Conservation (phyloP, 768 basidiomycete species). For the Tephrocybe sp. region DNA sequence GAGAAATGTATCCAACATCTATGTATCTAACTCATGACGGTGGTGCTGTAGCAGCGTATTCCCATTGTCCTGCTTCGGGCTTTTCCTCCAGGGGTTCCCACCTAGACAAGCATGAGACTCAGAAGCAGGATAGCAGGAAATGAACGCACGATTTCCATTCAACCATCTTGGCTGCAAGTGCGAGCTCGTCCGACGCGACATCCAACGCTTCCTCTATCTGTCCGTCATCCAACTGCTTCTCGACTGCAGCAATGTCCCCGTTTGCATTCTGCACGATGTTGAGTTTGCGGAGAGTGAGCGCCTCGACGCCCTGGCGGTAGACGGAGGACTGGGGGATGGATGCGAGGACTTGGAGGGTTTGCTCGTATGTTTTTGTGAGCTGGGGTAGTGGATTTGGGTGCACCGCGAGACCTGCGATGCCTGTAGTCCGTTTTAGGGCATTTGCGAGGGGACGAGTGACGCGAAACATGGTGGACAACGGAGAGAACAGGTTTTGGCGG, state of each 20-base stretch:
- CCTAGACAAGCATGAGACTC: constrained; percentile 37
- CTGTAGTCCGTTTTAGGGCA: constrained; percentile 77
- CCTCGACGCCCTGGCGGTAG: constrained; percentile 88
- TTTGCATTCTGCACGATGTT: constrained; percentile 67
- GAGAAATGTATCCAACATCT: not conserved
- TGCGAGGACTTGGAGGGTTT: constrained; percentile 69
- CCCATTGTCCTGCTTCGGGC: constrained; percentile 84
- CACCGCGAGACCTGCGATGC: constrained; percentile 80
- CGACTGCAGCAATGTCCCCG: constrained; percentile 64
- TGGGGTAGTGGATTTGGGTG: constrained; percentile 85
- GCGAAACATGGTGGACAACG: constrained; percentile 59
- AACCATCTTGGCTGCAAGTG: constrained; percentile 77
- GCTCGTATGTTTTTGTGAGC: constrained; percentile 71
- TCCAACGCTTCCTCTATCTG: constrained; percentile 85
- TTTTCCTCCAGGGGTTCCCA: constrained; percentile 90
- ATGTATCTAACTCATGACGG: constrained; percentile 31
- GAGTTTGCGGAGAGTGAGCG: constrained; percentile 79
- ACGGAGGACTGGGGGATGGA: constrained; percentile 79
- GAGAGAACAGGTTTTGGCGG: constrained; percentile 31
- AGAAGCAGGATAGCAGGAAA: not conserved
- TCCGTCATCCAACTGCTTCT: constrained; percentile 78
- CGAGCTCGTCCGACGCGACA: constrained; percentile 81
- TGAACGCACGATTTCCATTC: constrained; percentile 92
- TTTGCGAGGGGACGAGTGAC: constrained; percentile 70
- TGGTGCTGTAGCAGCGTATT: constrained; percentile 63